Conservation (phyloP, 176 grass and related monocot species). For the Saccharum spontaneum region DNA sequence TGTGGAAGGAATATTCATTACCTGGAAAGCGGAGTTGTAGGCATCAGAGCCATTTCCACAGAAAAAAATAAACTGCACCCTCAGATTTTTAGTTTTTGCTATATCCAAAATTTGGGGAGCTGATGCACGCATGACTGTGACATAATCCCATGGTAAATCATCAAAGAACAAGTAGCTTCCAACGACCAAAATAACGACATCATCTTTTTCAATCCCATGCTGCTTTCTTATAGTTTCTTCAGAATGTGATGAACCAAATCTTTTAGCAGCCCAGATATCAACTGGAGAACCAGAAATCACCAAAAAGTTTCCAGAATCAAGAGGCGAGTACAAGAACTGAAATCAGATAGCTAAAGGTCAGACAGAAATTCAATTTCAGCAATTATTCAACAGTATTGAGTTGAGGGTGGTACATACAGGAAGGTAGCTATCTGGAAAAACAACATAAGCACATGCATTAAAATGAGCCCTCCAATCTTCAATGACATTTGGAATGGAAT, state of each 20-base stretch:
- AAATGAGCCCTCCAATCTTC: constrained; percentile 85
- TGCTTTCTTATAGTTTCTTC: constrained; percentile 47
- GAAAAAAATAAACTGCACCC: constrained; percentile 71
- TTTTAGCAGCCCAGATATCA: constrained; percentile 62
- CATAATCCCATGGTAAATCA: constrained; percentile 84
- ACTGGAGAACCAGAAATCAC: constrained; percentile 85
- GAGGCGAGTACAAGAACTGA: constrained; percentile 74
- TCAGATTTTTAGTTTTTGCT: constrained; percentile 50
- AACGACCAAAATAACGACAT: constrained; percentile 73
- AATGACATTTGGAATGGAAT: constrained; percentile 50
- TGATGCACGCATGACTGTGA: constrained; percentile 56
- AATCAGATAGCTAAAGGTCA: constrained; percentile 43
- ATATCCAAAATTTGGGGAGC: constrained; percentile 56
- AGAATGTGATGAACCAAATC: constrained; percentile 56
- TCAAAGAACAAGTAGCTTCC: constrained; percentile 77
- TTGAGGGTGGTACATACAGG: constrained; percentile 53
- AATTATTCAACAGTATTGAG: constrained; percentile 20
- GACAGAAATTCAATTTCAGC: constrained; percentile 24
- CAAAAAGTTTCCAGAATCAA: constrained; percentile 85
- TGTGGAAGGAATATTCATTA: constrained; percentile 39
- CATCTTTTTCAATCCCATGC: constrained; percentile 62
- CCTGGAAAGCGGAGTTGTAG: constrained; percentile 74
- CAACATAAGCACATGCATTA: constrained; percentile 67
- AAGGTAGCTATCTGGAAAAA: constrained; percentile 88
- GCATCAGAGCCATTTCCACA: constrained; percentile 68